Base-by-base conservation (phyloP, 2,329 filamentous ascomycete genomes). In the Bipolaris cookei region DNA sequence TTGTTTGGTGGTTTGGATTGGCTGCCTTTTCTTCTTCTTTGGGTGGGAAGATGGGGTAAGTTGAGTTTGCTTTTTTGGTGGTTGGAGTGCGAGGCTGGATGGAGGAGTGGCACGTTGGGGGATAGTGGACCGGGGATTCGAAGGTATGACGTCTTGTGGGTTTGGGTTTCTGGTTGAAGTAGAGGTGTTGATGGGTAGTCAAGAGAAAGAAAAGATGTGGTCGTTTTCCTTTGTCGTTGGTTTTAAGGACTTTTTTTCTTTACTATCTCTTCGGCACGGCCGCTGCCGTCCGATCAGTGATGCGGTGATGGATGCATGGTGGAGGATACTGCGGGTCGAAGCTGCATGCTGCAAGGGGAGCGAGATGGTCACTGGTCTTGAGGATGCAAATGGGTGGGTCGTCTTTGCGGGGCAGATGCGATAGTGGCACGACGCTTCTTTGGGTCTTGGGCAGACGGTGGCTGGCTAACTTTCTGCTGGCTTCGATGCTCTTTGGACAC, bases 291-390 rank as follows among this genome's bases (percentile, higher is more conserved):
- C 67, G 68, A 51, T 58, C 51, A 62, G 52, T 41, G 54, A 48
- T 45, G 44, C 6, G 18, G 23, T 43, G 23, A 39, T 43, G 49
- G 30, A 39, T 50, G 41, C 45, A 50, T 50, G 45, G 38, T 54
- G 55, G 45, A 37, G 14, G 38, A 39, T 28, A 32, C 25, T 51
- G 53, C 38, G 56, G 51, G 56, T 61, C 44, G 20, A 21, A 54
- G 43, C 59, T 65, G 62, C 62, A 61, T n/a, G 64, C 61, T 69
- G 68, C 65, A 69, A 70, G 67, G 64, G 61, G 7, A 28, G 60
- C 54, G 56, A 54, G 53, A 46, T 41, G 47, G 34, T 16, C n/a
- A 25, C 28, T 45, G 43, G 43, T 25, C 39, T 21, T 46, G 42
- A 38, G 46, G 18, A 18, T 46, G n/a, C 51, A 10, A 28, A 28